Evolutionary conservation across 768 basidiomycete genomes (phyloP).

Genomic region (Rhizopogon sp.): DNA sequence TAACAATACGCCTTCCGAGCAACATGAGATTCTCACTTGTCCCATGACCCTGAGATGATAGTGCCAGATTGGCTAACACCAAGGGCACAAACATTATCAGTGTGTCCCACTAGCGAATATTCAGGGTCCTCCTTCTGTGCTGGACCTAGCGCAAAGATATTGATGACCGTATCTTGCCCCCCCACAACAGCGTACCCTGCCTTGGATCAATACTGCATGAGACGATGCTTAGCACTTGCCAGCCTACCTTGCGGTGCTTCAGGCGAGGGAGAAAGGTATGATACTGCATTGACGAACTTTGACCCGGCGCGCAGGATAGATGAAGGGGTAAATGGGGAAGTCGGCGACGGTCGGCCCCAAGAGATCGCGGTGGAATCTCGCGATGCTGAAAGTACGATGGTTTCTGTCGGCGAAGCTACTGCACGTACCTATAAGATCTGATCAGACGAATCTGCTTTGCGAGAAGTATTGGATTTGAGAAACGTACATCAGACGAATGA

Average conservation of each 20-base stretch:
- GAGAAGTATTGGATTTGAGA: constrained; percentile 5
- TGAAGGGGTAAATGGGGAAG: constrained; percentile 48
- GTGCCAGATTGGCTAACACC: constrained; percentile 63
- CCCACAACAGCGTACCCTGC: constrained; percentile 83
- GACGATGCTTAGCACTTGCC: not conserved
- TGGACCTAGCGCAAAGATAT: constrained; percentile 66
- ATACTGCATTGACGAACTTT: constrained; percentile 77
- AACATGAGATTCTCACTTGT: constrained; percentile 54
- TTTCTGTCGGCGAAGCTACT: constrained; percentile 68
- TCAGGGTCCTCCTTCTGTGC: constrained; percentile 63
- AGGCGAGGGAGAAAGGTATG: constrained; percentile 66
- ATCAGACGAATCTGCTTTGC: constrained; percentile 13
- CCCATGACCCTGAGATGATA: constrained; percentile 96
- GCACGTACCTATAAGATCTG: constrained; percentile 65
- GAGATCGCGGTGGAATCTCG: constrained; percentile 88
- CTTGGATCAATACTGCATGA: constrained; percentile 9
- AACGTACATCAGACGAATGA: constrained; percentile 72
- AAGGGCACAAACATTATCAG: constrained; percentile 85
- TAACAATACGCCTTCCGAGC: not conserved
- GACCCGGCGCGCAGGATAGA: constrained; percentile 59
- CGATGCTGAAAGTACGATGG: constrained; percentile 83
- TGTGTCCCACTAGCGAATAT: constrained; percentile 83
- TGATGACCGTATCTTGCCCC: constrained; percentile 85
- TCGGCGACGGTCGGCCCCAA: constrained; percentile 59
- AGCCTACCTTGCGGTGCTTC: constrained; percentile 66